phyloP scores from a whole-genome alignment of 768 basidiomycete genomes.

The Cyclocybe cylindracea region DNA sequence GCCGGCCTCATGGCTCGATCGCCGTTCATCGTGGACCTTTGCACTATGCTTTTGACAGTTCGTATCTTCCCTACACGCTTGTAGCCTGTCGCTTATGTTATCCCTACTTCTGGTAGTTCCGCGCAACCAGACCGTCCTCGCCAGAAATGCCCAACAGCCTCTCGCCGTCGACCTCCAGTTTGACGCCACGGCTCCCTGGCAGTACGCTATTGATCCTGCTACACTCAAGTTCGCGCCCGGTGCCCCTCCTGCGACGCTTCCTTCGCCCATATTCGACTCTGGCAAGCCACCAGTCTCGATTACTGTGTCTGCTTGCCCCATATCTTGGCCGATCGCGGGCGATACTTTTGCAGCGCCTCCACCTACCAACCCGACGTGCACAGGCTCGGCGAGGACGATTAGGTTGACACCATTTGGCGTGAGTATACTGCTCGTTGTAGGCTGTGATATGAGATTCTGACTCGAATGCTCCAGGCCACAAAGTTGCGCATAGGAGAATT shows the following conservation, averaged over 20 bases:
- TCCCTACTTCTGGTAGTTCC: conserved; percentile 21
- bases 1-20: conserved; percentile 49
- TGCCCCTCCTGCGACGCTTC: conserved; percentile 34
- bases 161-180: conserved; percentile 52
- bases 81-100: neutral
- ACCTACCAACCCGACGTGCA: conserved; percentile 43
- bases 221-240: conserved; percentile 38
- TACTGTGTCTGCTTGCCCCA: conserved; percentile 49
- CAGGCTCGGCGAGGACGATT: conserved; percentile 40
- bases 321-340: conserved; percentile 47
- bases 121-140: conserved; percentile 37
- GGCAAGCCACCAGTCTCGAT: conserved; percentile 49
- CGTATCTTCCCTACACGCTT: conserved; percentile 4
- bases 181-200: conserved; percentile 48
- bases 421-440: conserved; percentile 19
- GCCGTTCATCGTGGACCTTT: conserved; percentile 56
- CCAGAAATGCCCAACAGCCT: conserved; percentile 41
- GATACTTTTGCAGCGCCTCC: conserved; percentile 51
- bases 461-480: conserved; percentile 24
- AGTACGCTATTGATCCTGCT: conserved; percentile 54
- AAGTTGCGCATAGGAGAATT: conserved; percentile 45
- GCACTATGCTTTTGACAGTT: conserved; percentile 57
- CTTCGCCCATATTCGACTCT: conserved; percentile 50
- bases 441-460: neutral
- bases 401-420: conserved; percentile 52